Percentiles rank a stretch among this genome's conserved stretches.
Conservation (phyloP, 176 grass and related monocot genomes). For the Olyra latifolia region DNA sequence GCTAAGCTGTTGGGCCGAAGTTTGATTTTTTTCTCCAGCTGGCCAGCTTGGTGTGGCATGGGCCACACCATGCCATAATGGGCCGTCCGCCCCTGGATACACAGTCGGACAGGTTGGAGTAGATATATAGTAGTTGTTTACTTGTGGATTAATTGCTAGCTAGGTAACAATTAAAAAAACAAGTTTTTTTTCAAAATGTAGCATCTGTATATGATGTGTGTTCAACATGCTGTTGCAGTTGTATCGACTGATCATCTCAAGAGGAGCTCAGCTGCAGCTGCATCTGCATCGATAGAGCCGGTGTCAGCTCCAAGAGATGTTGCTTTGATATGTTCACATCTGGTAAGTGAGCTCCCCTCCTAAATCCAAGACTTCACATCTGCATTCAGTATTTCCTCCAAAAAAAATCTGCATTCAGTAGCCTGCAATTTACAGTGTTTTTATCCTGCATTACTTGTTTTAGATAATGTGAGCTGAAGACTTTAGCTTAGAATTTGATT, state of each 20-base stretch:
- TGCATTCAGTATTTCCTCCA: too few relatives aligned
- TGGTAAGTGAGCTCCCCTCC: constrained; percentile 44
- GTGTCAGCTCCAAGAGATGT: constrained; percentile 38
- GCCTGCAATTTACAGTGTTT: not conserved
- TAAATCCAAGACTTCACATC: not conserved
- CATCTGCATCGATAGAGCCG: constrained; percentile 26
- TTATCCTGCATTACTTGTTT: not conserved
- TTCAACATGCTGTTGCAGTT: constrained; percentile 50
- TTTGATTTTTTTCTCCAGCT: too few relatives aligned
- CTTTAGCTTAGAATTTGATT: too few relatives aligned
- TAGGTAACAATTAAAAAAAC: too few relatives aligned
- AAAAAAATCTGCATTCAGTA: not conserved
- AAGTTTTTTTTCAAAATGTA: too few relatives aligned
- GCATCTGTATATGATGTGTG: too few relatives aligned
- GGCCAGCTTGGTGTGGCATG: too few relatives aligned
- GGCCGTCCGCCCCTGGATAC: too few relatives aligned
- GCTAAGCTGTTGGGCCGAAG: too few relatives aligned
- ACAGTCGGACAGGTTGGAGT: not conserved
- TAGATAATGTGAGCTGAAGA: not conserved
- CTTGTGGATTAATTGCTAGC: not conserved
- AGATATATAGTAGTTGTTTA: not conserved
- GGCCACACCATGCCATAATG: too few relatives aligned
- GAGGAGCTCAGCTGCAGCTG: constrained; percentile 19
- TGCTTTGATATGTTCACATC: constrained; percentile 98
- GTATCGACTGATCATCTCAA: constrained; percentile 34